Conservation (phyloP, 768 basidiomycete species). For the Suillus bovinus region DNA sequence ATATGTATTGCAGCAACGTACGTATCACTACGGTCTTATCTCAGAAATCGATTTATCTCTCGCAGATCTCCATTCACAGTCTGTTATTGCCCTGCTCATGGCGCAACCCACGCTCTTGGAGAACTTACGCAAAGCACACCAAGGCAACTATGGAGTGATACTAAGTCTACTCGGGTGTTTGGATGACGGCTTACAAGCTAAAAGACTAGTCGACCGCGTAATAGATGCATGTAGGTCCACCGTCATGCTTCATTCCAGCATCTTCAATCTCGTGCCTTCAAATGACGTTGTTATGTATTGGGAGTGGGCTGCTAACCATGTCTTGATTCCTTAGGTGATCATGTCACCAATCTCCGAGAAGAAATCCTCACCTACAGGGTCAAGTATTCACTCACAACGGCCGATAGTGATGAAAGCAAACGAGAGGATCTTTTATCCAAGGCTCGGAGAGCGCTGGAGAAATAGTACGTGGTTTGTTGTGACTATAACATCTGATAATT, state of each 20-base stretch:
- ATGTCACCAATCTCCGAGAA: conserved; percentile 90
- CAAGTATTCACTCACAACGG: conserved; percentile 80
- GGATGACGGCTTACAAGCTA: conserved; percentile 83
- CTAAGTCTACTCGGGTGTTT: conserved; percentile 91
- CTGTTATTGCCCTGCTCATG: conserved; percentile 84
- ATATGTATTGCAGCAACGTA: conserved; percentile 79
- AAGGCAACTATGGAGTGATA: conserved; percentile 90
- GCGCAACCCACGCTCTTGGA: conserved; percentile 79
- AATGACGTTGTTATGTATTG: background rate
- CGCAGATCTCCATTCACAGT: conserved; percentile 71
- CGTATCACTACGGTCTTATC: conserved; percentile 15
- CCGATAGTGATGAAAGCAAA: conserved; percentile 59
- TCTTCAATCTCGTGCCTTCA: background rate
- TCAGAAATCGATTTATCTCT: conserved; percentile 2
- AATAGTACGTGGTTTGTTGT: conserved; percentile 66
- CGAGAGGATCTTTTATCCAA: conserved; percentile 56
- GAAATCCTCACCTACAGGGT: conserved; percentile 82
- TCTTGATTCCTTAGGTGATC: conserved; percentile 61
- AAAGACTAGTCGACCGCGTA: conserved; percentile 86
- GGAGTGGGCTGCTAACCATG: conserved; percentile 11
- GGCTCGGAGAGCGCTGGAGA: conserved; percentile 78
- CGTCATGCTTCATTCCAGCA: background rate
- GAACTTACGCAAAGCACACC: conserved; percentile 84
- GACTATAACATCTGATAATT: conserved; percentile 3
- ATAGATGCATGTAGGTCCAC: conserved; percentile 65